Evolutionary conservation across 1,284 basidiomycete species (phyloP), one percentile per base, ranked within the genome.

Genomic region (Inonotus obliquus): DNA sequence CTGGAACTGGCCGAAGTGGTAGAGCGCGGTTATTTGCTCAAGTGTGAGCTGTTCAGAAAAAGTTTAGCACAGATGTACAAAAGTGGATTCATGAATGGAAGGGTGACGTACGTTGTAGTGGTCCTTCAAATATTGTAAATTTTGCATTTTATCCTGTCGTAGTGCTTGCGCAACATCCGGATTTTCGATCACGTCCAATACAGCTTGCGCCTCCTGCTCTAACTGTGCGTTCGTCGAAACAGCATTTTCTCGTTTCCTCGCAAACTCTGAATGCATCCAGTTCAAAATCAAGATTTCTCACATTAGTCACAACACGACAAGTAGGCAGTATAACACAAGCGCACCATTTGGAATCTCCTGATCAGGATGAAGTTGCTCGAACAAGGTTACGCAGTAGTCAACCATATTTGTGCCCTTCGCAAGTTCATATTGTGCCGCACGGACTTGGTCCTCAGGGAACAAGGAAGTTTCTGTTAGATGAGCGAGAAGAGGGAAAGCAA

Each of bases 1-100:
- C 77, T 97, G 95, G 81, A 96, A 98, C 74, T 98, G 91, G 61
- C 96, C 97, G 75, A 96, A 98, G 76, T 94, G 94, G 81, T 99
- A 99, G 9, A 99, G 82, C 1, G 93, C 92, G 56, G 90, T 92
- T 74, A 99, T 97, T 85, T 98, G 93, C 65, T 97, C 94, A 62
- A 92, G 79, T 29, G 91, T 95, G 65, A 99, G 86, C 92, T 96
- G 71, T 7, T 64, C 51, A 25, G 52, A 27, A 55, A 19, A 64
- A 54, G 10, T 21, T 29, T 14, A 27, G 19, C 52, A 44, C 57
- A n/a, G 37, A 27, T 69, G 67, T 59, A 54, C 55, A n/a, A 25
- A 57, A 51, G 52, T 9, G 10, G n/a, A 25, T 10, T 14, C 7
- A 59, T 49, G 63, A 44, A 60, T 55, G 14, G 57, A 38, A 58